These are phyloP conservation scores for Ophiocordyceps camponoti-leonardi DNA, from an alignment of 2,329 filamentous ascomycete genomes.

Conservation along the genomic window DNA sequence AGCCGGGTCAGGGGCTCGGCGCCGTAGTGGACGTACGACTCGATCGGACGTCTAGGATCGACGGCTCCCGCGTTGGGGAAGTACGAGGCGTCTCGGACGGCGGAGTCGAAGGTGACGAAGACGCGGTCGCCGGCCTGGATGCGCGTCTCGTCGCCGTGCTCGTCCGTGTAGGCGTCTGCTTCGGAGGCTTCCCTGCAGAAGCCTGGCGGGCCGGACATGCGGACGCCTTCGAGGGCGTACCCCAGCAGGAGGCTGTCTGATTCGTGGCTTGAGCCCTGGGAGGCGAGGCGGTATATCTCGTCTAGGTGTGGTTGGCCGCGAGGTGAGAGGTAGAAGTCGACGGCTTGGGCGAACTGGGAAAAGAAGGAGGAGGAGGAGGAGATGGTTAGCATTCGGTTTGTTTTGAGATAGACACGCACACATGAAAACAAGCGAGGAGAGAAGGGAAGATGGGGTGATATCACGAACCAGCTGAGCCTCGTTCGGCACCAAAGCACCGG, in stretches of 20 bases:
- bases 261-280: conserved; percentile 33
- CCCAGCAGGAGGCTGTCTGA: conserved; percentile 47
- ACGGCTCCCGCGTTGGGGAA: conserved; percentile 47
- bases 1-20: conserved; percentile 45
- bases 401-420: background rate
- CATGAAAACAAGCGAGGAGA: background rate
- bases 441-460: no score
- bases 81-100: conserved; percentile 35
- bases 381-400: background rate
- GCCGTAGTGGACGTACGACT: conserved; percentile 47
- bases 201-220: conserved; percentile 46
- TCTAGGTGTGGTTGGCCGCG: conserved; percentile 36
- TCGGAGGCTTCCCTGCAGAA: conserved; percentile 38
- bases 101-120: conserved; percentile 42
- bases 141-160: conserved; percentile 31
- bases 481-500: conserved; percentile 49
- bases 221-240: conserved; percentile 56
- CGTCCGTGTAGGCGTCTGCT: conserved; percentile 27
- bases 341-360: conserved; percentile 46
- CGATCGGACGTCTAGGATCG: conserved; percentile 43
- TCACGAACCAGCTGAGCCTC: conserved; percentile 46
- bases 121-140: conserved; percentile 41
- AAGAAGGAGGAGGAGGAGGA: no score
- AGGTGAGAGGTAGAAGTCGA: conserved; percentile 54
- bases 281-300: conserved; percentile 43